Conservation (phyloP, 306 rosid species). For the Hippophae tibetana region DNA sequence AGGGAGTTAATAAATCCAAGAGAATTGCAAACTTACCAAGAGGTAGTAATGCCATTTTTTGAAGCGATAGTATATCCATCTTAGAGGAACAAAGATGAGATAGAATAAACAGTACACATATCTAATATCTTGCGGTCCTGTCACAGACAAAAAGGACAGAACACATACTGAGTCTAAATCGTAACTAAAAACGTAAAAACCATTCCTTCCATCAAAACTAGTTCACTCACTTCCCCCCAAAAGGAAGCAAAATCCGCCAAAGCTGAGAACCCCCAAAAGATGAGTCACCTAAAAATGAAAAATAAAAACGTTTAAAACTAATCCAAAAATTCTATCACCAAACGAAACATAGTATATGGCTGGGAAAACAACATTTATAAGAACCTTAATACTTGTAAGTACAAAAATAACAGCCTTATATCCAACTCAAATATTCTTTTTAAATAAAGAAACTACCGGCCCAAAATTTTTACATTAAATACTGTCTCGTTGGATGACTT, state of each 20-base stretch:
- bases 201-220: slow-evolving; percentile 11
- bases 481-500: no score
- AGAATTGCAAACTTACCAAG: slow-evolving; percentile 45
- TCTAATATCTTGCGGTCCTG: slow-evolving; percentile 88
- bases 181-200: slow-evolving; percentile 6
- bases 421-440: no score
- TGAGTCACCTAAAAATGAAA: slow-evolving; percentile 52
- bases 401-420: no score
- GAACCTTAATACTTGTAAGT: no score
- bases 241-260: slow-evolving; percentile 84
- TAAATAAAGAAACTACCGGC: no score
- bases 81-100: slow-evolving; percentile 80
- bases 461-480: no score
- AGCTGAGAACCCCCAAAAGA: slow-evolving; percentile 66
- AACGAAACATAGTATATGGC: not conserved
- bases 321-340: not conserved
- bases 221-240: slow-evolving; percentile 81
- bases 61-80: slow-evolving; percentile 92
- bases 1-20: not conserved
- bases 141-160: slow-evolving; percentile 4
- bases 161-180: not conserved
- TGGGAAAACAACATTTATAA: no score
- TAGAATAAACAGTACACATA: slow-evolving; percentile 76
- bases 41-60: slow-evolving; percentile 97
- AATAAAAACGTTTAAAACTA: not conserved